These are phyloP conservation scores for Xylaria flabelliformis DNA, from an alignment of 495 filamentous ascomycete genomes.

Conservation along the genomic window DNA sequence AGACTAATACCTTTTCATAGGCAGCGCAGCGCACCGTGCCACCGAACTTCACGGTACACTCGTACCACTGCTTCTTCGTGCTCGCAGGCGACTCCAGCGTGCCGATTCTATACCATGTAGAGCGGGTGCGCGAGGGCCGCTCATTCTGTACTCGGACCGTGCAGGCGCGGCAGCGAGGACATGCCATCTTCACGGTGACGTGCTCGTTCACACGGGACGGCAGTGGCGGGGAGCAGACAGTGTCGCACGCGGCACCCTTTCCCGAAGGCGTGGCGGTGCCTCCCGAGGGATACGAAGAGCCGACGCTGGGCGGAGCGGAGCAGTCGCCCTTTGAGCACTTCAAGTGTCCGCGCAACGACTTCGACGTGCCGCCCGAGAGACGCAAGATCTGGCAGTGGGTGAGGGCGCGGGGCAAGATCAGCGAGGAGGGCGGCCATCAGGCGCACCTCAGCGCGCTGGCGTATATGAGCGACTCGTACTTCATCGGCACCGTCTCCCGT, in stretches of 20 bases:
- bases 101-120: slow-evolving; percentile 89
- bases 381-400: slow-evolving; percentile 81
- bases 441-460: slow-evolving; percentile 87
- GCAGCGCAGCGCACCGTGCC: slow-evolving; percentile 89
- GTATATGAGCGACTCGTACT: slow-evolving; percentile 90
- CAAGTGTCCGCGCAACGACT: slow-evolving; percentile 56
- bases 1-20: slow-evolving; percentile 23
- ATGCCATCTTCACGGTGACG: slow-evolving; percentile 92
- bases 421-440: slow-evolving; percentile 70
- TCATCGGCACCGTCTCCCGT: slow-evolving; percentile 84
- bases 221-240: slow-evolving; percentile 62
- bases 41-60: slow-evolving; percentile 79
- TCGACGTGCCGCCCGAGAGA: slow-evolving; percentile 56
- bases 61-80: slow-evolving; percentile 99
- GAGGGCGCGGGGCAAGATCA: slow-evolving; percentile 75
- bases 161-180: slow-evolving; percentile 88
- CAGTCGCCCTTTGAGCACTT: slow-evolving; percentile 63
- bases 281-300: slow-evolving; percentile 48
- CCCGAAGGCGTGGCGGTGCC: slow-evolving; percentile 53
- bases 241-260: slow-evolving; percentile 67
- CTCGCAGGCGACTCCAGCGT: slow-evolving; percentile 83
- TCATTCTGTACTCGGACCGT: slow-evolving; percentile 95
- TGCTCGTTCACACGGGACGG: slow-evolving; percentile 81
- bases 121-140: slow-evolving; percentile 87
- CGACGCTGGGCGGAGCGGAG: slow-evolving; percentile 35